Evolutionary conservation across 139 green algal species (phyloP).

Genomic region (Auxenochlorella pyrenoidosa): DNA sequence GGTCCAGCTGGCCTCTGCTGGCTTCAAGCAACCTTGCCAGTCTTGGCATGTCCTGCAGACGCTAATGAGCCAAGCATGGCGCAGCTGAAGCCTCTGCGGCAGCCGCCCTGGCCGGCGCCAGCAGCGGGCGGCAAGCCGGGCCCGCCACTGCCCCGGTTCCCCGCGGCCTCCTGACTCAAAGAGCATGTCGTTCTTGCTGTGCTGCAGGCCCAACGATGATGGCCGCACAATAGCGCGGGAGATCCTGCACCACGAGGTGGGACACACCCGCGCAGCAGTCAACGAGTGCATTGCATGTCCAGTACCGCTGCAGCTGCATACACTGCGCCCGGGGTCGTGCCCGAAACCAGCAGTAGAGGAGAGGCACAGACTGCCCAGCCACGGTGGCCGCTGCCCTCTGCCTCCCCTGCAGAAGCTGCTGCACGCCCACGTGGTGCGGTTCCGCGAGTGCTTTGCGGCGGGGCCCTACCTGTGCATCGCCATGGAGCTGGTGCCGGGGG

Average conservation of each 20-base stretch:
- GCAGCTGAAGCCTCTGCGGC: not conserved
- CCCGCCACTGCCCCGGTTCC: not conserved
- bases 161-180: not conserved
- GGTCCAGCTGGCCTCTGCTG: not conserved
- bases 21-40: not conserved
- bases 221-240: not conserved
- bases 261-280: not conserved
- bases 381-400: not conserved
- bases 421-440: constrained; percentile 20
- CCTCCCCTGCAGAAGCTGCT: not conserved
- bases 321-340: not conserved
- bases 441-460: constrained; percentile 7
- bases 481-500: constrained; percentile 1
- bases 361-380: too few relatives aligned
- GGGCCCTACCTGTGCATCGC: constrained; percentile 9
- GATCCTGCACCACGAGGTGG: constrained; percentile 16
- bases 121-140: too few relatives aligned
- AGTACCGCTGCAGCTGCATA: not conserved
- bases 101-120: not conserved
- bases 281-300: not conserved
- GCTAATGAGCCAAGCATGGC: not conserved
- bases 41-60: not conserved
- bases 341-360: not conserved
- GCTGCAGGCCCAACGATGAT: not conserved
- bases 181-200: not conserved